These are phyloP conservation scores for Leptodontidium sp. DNA, from an alignment of 2,329 filamentous ascomycete species.

Conservation along the genomic window DNA sequence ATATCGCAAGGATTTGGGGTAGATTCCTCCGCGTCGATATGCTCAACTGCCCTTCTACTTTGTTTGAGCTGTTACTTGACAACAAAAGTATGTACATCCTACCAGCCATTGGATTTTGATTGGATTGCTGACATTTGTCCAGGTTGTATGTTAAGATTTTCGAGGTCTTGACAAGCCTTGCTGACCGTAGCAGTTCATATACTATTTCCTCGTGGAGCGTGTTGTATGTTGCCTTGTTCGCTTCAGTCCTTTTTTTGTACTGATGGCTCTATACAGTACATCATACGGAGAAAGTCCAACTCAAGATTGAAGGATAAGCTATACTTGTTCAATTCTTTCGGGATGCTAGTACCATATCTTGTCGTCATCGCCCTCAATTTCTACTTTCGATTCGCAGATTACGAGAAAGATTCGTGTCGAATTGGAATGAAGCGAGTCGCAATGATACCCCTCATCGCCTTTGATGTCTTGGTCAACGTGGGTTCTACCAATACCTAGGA, in stretches of 20 bases:
- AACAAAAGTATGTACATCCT: slow-evolving; percentile 59
- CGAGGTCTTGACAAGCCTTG: not conserved
- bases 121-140: slow-evolving; percentile 6
- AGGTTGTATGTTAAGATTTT: slow-evolving; percentile 19
- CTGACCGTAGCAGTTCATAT: slow-evolving; percentile 55
- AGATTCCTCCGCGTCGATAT: slow-evolving; percentile 58
- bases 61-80: slow-evolving; percentile 69
- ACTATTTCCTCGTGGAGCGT: slow-evolving; percentile 71
- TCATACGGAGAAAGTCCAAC: slow-evolving; percentile 62
- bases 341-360: slow-evolving; percentile 59
- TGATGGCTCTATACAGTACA: slow-evolving; percentile 44
- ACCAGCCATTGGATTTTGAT: not conserved
- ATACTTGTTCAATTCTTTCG: slow-evolving; percentile 68
- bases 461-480: slow-evolving; percentile 66
- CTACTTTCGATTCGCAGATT: slow-evolving; percentile 64
- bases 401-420: slow-evolving; percentile 63
- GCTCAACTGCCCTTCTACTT: slow-evolving; percentile 65
- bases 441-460: slow-evolving; percentile 68
- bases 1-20: slow-evolving; percentile 65
- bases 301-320: slow-evolving; percentile 62
- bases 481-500: not conserved
- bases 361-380: slow-evolving; percentile 62
- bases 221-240: slow-evolving; percentile 51
- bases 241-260: not conserved
- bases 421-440: slow-evolving; percentile 67